These are phyloP conservation scores for Rhododendron ovatum DNA, from an alignment of 148 eudicot genomes.

Conservation along the genomic window DNA sequence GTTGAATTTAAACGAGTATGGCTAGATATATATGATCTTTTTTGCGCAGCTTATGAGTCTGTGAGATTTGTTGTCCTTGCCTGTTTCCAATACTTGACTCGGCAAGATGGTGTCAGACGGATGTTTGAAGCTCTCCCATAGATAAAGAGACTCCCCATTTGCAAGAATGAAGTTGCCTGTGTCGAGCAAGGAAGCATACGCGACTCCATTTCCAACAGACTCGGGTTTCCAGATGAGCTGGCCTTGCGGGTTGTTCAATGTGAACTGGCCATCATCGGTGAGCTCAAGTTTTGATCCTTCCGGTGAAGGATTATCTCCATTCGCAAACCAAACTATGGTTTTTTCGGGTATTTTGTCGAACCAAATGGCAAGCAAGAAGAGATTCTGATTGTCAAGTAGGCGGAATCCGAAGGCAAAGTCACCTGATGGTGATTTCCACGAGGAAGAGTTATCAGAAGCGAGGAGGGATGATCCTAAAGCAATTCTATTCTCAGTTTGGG, in stretches of 20 bases:
- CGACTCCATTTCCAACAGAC: neutral
- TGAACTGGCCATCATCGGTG: constrained; percentile 1
- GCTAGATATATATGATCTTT: no score
- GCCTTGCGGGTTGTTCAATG: constrained; percentile 8
- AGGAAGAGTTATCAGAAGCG: neutral
- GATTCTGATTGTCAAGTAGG: neutral
- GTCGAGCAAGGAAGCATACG: constrained; percentile 10
- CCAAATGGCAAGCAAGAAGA: constrained; percentile 29
- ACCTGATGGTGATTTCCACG: constrained; percentile 28
- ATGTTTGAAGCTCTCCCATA: constrained; percentile 23
- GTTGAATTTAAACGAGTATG: no score
- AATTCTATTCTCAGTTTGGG: neutral
- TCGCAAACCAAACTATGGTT: constrained; percentile 28
- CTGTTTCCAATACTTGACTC: constrained; percentile 6
- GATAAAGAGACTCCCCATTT: neutral
- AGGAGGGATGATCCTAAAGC: constrained; percentile 12
- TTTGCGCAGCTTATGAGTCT: no score
- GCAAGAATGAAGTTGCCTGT: constrained; percentile 25
- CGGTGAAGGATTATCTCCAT: constrained; percentile 10
- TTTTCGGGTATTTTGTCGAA: constrained; percentile 24
- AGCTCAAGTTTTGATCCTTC: constrained; percentile 22
- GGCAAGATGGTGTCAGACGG: constrained; percentile 30
- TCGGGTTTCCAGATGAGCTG: constrained; percentile 4
- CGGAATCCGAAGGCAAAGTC: constrained; percentile 40
- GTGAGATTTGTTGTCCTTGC: neutral